Percentiles rank a stretch among this genome's conserved stretches.
Evolutionary conservation across 139 green algal species (phyloP).

Genomic region (Tetradesmus obliquus): DNA sequence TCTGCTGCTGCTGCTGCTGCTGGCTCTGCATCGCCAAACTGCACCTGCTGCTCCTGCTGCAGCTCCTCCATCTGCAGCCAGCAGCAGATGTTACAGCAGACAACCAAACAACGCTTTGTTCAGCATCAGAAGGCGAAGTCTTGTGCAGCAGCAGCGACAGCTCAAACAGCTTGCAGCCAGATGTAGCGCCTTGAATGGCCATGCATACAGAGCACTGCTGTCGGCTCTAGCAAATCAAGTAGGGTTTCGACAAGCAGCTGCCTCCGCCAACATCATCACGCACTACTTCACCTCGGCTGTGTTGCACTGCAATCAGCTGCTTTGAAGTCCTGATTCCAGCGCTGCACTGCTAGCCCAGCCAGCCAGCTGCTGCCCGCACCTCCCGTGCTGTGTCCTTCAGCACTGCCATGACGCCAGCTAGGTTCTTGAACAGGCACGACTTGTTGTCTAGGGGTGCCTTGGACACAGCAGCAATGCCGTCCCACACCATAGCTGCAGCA

Average conservation of each 20-base stretch:
- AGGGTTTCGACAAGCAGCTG: no score
- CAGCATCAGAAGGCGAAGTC: no score
- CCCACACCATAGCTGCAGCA: slow-evolving; percentile 40
- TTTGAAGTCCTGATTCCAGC: no score
- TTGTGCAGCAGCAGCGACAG: no score
- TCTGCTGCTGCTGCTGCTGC: slow-evolving; percentile 2
- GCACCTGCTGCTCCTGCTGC: not conserved
- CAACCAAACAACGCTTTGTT: no score
- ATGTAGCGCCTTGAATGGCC: no score
- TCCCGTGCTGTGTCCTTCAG: slow-evolving; percentile 48
- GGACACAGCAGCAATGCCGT: slow-evolving; percentile 9
- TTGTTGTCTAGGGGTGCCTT: slow-evolving; percentile 47
- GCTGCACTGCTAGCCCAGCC: not conserved
- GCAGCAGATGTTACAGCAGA: not conserved
- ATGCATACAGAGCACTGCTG: no score
- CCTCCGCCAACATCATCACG: no score
- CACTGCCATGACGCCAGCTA: slow-evolving; percentile 26
- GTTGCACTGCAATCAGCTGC: no score
- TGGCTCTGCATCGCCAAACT: not conserved
- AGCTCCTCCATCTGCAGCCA: slow-evolving; percentile 22
- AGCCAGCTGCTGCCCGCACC: not conserved
- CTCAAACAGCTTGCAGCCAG: no score
- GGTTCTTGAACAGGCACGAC: slow-evolving; percentile 32
- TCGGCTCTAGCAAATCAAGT: no score
- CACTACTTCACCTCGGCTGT: no score